Evolutionary conservation across 139 green algal species (phyloP).

Genomic region (Mesotaenium endlicherianum): DNA sequence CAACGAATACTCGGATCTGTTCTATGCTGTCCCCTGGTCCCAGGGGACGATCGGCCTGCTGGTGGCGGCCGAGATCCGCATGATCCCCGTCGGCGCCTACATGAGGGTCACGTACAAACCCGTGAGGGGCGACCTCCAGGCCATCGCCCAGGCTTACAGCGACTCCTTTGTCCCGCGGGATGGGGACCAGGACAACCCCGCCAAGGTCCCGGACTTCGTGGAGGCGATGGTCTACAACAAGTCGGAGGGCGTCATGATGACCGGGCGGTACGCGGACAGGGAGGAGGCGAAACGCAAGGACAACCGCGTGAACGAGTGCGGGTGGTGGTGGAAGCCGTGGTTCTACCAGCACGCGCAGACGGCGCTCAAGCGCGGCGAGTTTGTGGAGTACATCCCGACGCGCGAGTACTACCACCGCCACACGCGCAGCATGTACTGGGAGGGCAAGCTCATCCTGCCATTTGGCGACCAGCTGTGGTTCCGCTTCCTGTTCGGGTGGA

Average conservation of each 20-base stretch:
- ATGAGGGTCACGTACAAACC: conserved; percentile 22
- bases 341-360: conserved; percentile 41
- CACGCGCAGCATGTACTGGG: conserved; percentile 34
- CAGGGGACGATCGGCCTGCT: conserved; percentile 37
- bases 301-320: conserved; percentile 14
- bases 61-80: conserved; percentile 12
- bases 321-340: conserved; percentile 42
- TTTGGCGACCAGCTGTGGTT: conserved; percentile 34
- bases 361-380: conserved; percentile 29
- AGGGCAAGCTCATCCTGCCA: conserved; percentile 25
- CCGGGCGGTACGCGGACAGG: background rate
- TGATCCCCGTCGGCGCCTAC: conserved; percentile 22
- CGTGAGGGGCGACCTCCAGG: background rate
- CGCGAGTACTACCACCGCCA: conserved; percentile 49
- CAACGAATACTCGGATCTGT: conserved; percentile 36
- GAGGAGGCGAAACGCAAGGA: conserved; percentile 6
- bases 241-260: conserved; percentile 36
- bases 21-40: conserved; percentile 46
- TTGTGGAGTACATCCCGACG: conserved; percentile 32
- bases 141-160: conserved; percentile 16
- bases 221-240: conserved; percentile 38
- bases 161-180: conserved; percentile 17
- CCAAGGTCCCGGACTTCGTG: conserved; percentile 40
- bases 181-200: conserved; percentile 23
- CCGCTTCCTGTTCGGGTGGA: conserved; percentile 30